Evolutionary conservation across 1,284 basidiomycete species (phyloP).

Genomic region (Trichosporon inkin): DNA sequence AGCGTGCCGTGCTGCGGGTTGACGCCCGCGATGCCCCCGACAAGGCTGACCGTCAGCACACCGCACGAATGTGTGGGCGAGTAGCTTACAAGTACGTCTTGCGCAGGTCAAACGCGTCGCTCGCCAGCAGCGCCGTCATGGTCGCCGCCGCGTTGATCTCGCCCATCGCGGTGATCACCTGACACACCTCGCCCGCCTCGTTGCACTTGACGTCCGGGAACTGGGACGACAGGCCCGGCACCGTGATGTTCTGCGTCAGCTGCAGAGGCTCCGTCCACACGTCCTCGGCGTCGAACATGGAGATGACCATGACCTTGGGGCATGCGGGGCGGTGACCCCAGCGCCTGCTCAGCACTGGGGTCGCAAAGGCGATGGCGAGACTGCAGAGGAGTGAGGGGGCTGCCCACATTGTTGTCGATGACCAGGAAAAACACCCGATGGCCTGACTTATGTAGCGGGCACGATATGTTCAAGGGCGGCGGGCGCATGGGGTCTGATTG

Average conservation of each 20-base stretch:
- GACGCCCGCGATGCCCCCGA: conserved; percentile 55
- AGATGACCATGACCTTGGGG: conserved; percentile 9
- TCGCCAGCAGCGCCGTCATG: conserved; percentile 38
- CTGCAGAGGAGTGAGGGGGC: too few species aligned
- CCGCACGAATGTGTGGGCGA: not conserved
- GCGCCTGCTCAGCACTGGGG: not conserved
- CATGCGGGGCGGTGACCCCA: not conserved
- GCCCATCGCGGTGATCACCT: conserved; percentile 45
- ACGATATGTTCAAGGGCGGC: too few species aligned
- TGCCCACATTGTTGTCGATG: too few species aligned
- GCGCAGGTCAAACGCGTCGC: conserved; percentile 52
- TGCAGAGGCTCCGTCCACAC: conserved; percentile 39
- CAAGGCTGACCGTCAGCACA: conserved; percentile 20
- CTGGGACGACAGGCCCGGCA: conserved; percentile 53
- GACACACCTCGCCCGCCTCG: conserved; percentile 49
- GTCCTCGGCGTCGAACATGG: conserved; percentile 46
- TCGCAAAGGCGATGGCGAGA: too few species aligned
- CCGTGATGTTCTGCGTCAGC: conserved; percentile 50
- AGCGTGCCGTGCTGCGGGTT: conserved; percentile 53
- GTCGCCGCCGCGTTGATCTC: conserved; percentile 57
- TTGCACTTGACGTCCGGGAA: conserved; percentile 54
- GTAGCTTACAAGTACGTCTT: conserved; percentile 46
- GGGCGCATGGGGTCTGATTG: too few species aligned
- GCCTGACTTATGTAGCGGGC: too few species aligned
- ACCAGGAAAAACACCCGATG: too few species aligned